Evolutionary conservation across 2,329 filamentous ascomycete genomes (phyloP), one percentile per base, ranked within the genome.

Genomic region (Fusarium albidum): DNA sequence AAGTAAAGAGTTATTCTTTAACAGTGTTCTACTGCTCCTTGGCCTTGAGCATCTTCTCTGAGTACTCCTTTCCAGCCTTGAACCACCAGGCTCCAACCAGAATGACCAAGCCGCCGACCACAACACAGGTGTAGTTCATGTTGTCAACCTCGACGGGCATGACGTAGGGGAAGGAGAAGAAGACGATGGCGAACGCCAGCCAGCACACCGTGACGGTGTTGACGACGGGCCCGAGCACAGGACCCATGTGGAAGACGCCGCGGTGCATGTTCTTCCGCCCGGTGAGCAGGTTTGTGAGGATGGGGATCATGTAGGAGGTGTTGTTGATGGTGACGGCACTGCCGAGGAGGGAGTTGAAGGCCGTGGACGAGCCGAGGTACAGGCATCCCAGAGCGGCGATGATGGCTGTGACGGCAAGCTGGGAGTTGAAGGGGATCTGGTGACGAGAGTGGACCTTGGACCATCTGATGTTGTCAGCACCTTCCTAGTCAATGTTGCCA

Each of bases 61-160:
- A 73, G 33, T 76, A 79, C 18, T 65, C 63, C 40, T 66, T 69
- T 5, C 75, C 73, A 2, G 69, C 75, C 44, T 77, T 68, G n/a
- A 77, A 43, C 75, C 76, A 79, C 77, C 76, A 79, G 0, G 52
- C 56, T 3, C 73, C 69, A 9, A 79, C 66, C 2, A 75, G 37
- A 8, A 76, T 71, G 4, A 54, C n/a, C 21, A 70, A 44, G 0
- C 68, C 77, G 2, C 76, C 77, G 6, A 79, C 73, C 11, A 77
- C 75, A 1, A 77, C 75, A 40, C 78, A 79, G 2, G 78, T 79
- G 55, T 80, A 79, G 52, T 79, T 80, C 78, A 80, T 80, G 50
- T 78, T 79, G 21, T 57, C 52, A 2, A 61, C 63, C 27, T 61
- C 64, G 9, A 76, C 74, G 1, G 75, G 75, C 65, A 69, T 71